phyloP scores from a whole-genome alignment of 768 basidiomycete species.

The Mrakia hoshinonis region DNA sequence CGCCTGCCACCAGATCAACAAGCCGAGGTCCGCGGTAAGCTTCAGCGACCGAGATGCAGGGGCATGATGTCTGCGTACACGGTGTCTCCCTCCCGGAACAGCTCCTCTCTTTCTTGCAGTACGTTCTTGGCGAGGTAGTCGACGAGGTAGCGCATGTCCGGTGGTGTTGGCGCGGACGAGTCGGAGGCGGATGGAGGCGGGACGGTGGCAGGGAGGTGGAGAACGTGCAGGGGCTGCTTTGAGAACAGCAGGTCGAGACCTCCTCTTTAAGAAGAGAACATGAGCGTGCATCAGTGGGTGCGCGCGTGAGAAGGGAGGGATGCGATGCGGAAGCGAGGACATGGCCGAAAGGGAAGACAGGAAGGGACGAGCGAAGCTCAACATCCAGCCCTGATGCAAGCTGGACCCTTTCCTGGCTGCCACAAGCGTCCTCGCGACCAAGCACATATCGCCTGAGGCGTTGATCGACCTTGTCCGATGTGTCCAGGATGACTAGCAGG shows the following conservation, averaged over 20 bases:
- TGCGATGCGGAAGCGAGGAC: not conserved
- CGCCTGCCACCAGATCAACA: slow-evolving; percentile 50
- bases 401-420: too few species aligned
- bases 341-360: too few species aligned
- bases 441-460: too few species aligned
- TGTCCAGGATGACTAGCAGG: not conserved
- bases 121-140: slow-evolving; percentile 65
- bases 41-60: not conserved
- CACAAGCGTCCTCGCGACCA: too few species aligned
- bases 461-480: too few species aligned
- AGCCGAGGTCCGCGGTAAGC: not conserved
- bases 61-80: slow-evolving; percentile 55
- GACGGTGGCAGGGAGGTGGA: slow-evolving; percentile 12
- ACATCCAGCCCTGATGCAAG: too few species aligned
- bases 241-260: slow-evolving; percentile 29
- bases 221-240: slow-evolving; percentile 22
- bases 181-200: not conserved
- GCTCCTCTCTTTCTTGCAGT: slow-evolving; percentile 72
- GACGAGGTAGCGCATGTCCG: slow-evolving; percentile 68
- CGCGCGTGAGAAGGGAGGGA: not conserved
- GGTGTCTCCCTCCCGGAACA: slow-evolving; percentile 78
- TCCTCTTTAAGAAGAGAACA: slow-evolving; percentile 5
- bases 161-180: slow-evolving; percentile 37
- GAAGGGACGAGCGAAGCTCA: too few species aligned
- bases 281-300: not conserved